Conservation (phyloP, 2,329 filamentous ascomycete genomes). For the Byssothecium circinans region DNA sequence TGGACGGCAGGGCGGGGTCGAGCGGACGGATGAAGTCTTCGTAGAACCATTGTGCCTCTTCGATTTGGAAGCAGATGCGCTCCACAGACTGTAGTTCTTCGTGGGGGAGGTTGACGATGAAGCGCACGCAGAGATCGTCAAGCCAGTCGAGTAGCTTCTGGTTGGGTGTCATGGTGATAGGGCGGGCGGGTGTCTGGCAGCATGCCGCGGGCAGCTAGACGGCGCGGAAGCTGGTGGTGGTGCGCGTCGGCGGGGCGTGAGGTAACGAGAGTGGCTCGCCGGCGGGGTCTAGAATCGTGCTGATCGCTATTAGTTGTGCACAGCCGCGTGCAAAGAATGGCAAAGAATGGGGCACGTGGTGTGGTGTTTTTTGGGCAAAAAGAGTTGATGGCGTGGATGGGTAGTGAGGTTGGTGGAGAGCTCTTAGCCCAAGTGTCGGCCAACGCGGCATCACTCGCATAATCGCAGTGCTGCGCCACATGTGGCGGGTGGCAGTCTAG, state of each 20-base stretch:
- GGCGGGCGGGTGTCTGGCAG: conserved; percentile 58
- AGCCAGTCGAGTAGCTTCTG: conserved; percentile 94
- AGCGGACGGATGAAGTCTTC: conserved; percentile 96
- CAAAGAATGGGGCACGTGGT: conserved; percentile 18
- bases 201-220: conserved; percentile 55
- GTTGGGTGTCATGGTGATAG: conserved; percentile 64
- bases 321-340: conserved; percentile 32
- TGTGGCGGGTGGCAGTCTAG: conserved; percentile 22
- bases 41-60: conserved; percentile 99
- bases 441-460: too few relatives aligned
- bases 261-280: conserved; percentile 7
- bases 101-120: conserved; percentile 93
- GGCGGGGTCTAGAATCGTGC: conserved; percentile 15
- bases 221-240: conserved; percentile 10
- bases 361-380: conserved; percentile 3
- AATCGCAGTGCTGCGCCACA: conserved; percentile 6
- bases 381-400: too few relatives aligned
- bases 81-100: conserved; percentile 88
- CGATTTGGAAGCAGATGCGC: conserved; percentile 96
- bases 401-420: too few relatives aligned
- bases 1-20: conserved; percentile 79
- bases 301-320: conserved; percentile 15
- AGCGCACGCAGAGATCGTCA: conserved; percentile 96
- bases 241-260: conserved; percentile 12
- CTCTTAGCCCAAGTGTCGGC: too few relatives aligned